phyloP scores from a whole-genome alignment of 257 asterid genomes.

The Ehretia macrophylla region DNA sequence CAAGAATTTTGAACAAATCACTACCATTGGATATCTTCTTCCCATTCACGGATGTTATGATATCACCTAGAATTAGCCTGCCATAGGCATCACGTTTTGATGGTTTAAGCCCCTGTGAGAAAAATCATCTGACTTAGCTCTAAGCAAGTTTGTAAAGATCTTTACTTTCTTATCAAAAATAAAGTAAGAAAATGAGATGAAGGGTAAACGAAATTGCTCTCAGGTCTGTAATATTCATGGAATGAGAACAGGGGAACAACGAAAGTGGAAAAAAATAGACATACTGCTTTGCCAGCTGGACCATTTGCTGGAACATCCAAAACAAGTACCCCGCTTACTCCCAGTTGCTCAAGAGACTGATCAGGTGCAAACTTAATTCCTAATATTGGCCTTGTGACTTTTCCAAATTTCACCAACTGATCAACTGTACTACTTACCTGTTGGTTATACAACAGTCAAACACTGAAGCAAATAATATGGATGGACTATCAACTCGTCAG shows the following conservation, averaged over 20 bases:
- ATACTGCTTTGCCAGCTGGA: conserved; percentile 99
- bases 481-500: background rate
- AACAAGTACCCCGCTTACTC: conserved; percentile 95
- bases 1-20: conserved; percentile 91
- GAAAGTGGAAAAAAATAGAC: conserved; percentile 15
- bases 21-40: conserved; percentile 81
- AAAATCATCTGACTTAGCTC: conserved; percentile 8
- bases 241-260: background rate
- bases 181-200: too few relatives aligned
- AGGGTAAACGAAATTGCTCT: conserved; percentile 7
- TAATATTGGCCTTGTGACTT: conserved; percentile 88
- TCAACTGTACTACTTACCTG: conserved; percentile 96
- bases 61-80: conserved; percentile 82
- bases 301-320: conserved; percentile 91
- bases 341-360: conserved; percentile 94
- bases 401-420: conserved; percentile 87
- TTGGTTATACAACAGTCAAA: background rate
- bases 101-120: conserved; percentile 75
- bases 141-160: background rate
- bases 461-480: conserved; percentile 1
- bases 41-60: conserved; percentile 85
- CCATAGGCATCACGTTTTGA: conserved; percentile 93
- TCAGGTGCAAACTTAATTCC: conserved; percentile 98
- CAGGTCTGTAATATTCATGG: background rate
- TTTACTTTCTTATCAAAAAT: background rate